phyloP scores from a whole-genome alignment of 305 asterid genomes.

The Ajuga reptans region DNA sequence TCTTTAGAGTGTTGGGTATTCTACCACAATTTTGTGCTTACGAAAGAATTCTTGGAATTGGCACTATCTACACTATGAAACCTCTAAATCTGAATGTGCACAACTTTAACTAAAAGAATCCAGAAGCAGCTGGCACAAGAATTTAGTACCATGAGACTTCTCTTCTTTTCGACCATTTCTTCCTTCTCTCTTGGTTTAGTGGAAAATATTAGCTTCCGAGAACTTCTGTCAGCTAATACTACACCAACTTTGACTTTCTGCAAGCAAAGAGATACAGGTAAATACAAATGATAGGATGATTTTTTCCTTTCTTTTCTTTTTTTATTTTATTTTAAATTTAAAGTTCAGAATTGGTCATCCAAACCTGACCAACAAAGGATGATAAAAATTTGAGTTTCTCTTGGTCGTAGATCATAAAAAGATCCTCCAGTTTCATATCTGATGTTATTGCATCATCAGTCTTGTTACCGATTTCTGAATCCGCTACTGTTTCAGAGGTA shows the following conservation, averaged over 20 bases:
- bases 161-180: slow-evolving; percentile 62
- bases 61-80: neutral
- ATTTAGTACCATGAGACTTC: slow-evolving; percentile 64
- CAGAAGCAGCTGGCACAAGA: slow-evolving; percentile 4
- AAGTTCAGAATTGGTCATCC: slow-evolving; percentile 22
- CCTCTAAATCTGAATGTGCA: neutral
- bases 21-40: no score
- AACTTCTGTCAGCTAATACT: slow-evolving; percentile 60
- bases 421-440: slow-evolving; percentile 82
- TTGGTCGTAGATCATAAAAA: slow-evolving; percentile 70
- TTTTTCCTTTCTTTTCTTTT: neutral
- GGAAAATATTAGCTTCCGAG: slow-evolving; percentile 73
- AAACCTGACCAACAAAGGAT: slow-evolving; percentile 93
- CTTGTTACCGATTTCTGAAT: slow-evolving; percentile 29
- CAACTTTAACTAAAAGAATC: neutral
- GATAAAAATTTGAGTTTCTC: slow-evolving; percentile 79
- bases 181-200: slow-evolving; percentile 69
- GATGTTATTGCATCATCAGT: slow-evolving; percentile 35
- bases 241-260: slow-evolving; percentile 68
- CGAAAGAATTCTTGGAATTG: no score
- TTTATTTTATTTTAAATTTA: no score
- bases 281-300: slow-evolving; percentile 16
- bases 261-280: slow-evolving; percentile 18
- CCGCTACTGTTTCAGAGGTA: slow-evolving; percentile 33
- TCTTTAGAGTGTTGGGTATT: no score